Conservation (phyloP, 495 filamentous ascomycete genomes). For the Penicillium cosmopolitanum region DNA sequence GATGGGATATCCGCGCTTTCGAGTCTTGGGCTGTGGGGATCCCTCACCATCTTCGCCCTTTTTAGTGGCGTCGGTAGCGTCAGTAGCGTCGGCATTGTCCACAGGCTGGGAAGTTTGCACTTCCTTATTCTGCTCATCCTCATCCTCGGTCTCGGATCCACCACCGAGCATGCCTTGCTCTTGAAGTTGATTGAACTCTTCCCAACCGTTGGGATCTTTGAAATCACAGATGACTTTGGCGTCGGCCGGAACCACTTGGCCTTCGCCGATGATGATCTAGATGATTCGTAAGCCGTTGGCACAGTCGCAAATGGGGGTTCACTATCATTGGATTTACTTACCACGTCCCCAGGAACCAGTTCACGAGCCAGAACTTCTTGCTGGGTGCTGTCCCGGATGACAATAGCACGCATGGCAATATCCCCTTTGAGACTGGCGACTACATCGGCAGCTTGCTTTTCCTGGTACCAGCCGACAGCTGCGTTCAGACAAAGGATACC, state of each 20-base stretch:
- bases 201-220: conserved; percentile 65
- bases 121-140: conserved; percentile 27
- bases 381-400: conserved; percentile 67
- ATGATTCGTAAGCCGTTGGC: background rate
- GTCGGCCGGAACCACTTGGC: conserved; percentile 72
- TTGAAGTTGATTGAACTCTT: conserved; percentile 60
- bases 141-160: conserved; percentile 57
- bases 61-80: conserved; percentile 7
- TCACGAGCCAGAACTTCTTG: conserved; percentile 73
- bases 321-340: conserved; percentile 43
- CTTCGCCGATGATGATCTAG: conserved; percentile 67
- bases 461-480: conserved; percentile 78
- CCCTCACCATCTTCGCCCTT: conserved; percentile 20
- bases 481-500: conserved; percentile 79
- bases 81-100: background rate
- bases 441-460: conserved; percentile 82
- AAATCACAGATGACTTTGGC: conserved; percentile 73
- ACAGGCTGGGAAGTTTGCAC: conserved; percentile 7
- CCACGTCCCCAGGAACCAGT: conserved; percentile 78
- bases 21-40: conserved; percentile 20
- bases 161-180: conserved; percentile 59
- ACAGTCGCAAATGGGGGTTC: background rate
- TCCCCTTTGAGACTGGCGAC: conserved; percentile 80
- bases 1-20: conserved; percentile 56
- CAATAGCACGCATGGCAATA: conserved; percentile 73